Evolutionary conservation across 371 early-diverging fungal genomes (phyloP).

Genomic region (Blakeslea trispora): DNA sequence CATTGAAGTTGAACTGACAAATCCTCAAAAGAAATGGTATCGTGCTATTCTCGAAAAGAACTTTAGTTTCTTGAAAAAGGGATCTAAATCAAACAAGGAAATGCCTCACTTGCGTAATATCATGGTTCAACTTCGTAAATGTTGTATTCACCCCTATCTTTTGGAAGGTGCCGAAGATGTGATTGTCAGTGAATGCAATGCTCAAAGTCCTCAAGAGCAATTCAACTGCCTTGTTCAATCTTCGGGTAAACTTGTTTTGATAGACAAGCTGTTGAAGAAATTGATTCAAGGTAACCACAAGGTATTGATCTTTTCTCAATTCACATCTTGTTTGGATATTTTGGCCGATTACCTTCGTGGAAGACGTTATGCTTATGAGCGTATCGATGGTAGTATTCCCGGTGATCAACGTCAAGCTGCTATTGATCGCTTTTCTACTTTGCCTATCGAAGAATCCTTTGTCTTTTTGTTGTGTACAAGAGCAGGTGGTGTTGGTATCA

Average conservation of each 20-base stretch:
- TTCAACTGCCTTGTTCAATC: conserved; percentile 77
- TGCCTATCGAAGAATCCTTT: conserved; percentile 72
- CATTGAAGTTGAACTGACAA: conserved; percentile 80
- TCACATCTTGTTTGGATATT: conserved; percentile 63
- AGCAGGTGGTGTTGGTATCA: conserved; percentile 94
- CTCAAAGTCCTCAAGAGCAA: conserved; percentile 62
- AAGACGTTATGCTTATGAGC: conserved; percentile 74
- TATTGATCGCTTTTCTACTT: conserved; percentile 87
- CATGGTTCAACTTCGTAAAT: conserved; percentile 82
- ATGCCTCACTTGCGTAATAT: conserved; percentile 64
- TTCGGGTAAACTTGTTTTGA: conserved; percentile 84
- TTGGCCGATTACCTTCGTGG: conserved; percentile 84
- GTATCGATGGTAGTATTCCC: conserved; percentile 89
- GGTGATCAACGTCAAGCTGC: conserved; percentile 90
- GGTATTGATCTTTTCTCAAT: conserved; percentile 94
- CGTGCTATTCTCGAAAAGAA: conserved; percentile 88
- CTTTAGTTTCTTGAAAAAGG: conserved; percentile 72
- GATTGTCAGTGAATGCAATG: conserved; percentile 64
- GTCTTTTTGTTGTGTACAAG: conserved; percentile 85
- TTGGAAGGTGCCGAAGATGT: conserved; percentile 84
- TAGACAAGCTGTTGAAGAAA: conserved; percentile 84
- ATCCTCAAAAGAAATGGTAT: conserved; percentile 83
- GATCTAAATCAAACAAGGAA: conserved; percentile 52
- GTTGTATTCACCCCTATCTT: conserved; percentile 84
- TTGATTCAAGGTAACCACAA: conserved; percentile 81